Percentiles rank a stretch among this genome's conserved stretches.
These are phyloP conservation scores for Naganishia antarctica DNA, from an alignment of 768 basidiomycete species.

Conservation along the genomic window DNA sequence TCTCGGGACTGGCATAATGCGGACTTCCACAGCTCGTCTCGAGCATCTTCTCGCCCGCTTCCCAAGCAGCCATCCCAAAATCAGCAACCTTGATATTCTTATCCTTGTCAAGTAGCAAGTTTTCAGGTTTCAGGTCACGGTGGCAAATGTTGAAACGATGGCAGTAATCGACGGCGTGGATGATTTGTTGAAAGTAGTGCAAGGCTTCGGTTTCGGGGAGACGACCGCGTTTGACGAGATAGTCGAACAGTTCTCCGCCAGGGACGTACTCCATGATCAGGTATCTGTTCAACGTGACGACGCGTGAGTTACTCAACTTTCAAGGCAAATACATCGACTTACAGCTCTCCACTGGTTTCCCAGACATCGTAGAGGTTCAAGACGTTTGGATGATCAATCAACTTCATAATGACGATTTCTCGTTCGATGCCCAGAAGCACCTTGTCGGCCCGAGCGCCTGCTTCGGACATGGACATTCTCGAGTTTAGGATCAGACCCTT, in stretches of 20 bases:
- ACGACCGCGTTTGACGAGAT: conserved; percentile 72
- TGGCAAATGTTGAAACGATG: conserved; percentile 92
- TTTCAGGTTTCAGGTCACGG: conserved; percentile 91
- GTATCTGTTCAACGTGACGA: conserved; percentile 44
- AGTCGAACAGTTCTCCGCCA: conserved; percentile 90
- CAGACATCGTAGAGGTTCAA: conserved; percentile 93
- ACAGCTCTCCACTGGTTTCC: conserved; percentile 85
- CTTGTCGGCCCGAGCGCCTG: conserved; percentile 70
- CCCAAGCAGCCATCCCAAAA: conserved; percentile 97
- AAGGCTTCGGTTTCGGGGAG: conserved; percentile 69
- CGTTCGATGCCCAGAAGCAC: conserved; percentile 75
- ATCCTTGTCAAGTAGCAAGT: conserved; percentile 75
- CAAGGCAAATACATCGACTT: conserved; percentile 40
- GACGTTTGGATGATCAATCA: conserved; percentile 90
- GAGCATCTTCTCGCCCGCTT: conserved; percentile 60
- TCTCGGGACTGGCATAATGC: conserved; percentile 91
- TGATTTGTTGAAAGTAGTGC: conserved; percentile 87
- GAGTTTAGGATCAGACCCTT: conserved; percentile 65
- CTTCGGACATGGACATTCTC: conserved; percentile 62
- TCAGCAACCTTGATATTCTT: conserved; percentile 91
- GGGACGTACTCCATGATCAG: conserved; percentile 92
- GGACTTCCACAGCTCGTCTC: conserved; percentile 88
- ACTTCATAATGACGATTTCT: conserved; percentile 96
- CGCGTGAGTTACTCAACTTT: neutral
- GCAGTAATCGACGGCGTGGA: conserved; percentile 83